A percentile compares a stretch with the other conserved stretches of the same genome.
These are phyloP conservation scores for Talaromyces verruculosus DNA, from an alignment of 2,329 filamentous ascomycete species.

Conservation along the genomic window DNA sequence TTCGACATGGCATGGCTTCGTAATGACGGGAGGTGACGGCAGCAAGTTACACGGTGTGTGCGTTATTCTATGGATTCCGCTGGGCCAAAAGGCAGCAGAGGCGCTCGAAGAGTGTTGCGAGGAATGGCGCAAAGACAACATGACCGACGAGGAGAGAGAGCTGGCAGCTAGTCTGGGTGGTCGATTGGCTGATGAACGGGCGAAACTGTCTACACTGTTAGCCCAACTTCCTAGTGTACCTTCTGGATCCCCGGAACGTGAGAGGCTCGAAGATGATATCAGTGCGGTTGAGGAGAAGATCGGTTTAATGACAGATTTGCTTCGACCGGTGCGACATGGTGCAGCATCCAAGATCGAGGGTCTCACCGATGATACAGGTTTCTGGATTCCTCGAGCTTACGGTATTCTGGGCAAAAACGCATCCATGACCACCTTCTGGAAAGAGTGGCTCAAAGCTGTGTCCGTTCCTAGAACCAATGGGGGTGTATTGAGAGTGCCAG, in stretches of 20 bases:
- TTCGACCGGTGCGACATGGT: constrained; percentile 87
- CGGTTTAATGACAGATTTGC: constrained; percentile 89
- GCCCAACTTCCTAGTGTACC: constrained; percentile 76
- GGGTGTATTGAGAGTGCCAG: constrained; percentile 74
- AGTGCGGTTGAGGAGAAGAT: constrained; percentile 97
- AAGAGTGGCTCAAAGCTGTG: constrained; percentile 93
- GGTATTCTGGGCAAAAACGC: constrained; percentile 85
- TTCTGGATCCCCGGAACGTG: constrained; percentile 77
- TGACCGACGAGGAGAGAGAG: constrained; percentile 97
- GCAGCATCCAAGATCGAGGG: constrained; percentile 97
- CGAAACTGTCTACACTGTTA: constrained; percentile 83
- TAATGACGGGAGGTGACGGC: constrained; percentile 92
- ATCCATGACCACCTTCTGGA: constrained; percentile 88
- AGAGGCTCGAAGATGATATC: constrained; percentile 88
- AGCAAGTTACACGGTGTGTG: constrained; percentile 90
- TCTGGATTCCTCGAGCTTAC: constrained; percentile 93
- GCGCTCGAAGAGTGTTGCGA: constrained; percentile 74
- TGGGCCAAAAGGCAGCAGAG: constrained; percentile 78
- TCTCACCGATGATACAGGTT: constrained; percentile 88
- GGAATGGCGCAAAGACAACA: constrained; percentile 84
- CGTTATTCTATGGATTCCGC: constrained; percentile 86
- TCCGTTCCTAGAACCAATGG: constrained; percentile 96
- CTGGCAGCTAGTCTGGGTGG: constrained; percentile 88
- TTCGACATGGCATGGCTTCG: constrained; percentile 98
- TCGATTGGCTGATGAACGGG: constrained; percentile 80